Evolutionary conservation across 495 filamentous ascomycete genomes (phyloP), one percentile per base, ranked within the genome.

Genomic region (Lophiotrema nucula): DNA sequence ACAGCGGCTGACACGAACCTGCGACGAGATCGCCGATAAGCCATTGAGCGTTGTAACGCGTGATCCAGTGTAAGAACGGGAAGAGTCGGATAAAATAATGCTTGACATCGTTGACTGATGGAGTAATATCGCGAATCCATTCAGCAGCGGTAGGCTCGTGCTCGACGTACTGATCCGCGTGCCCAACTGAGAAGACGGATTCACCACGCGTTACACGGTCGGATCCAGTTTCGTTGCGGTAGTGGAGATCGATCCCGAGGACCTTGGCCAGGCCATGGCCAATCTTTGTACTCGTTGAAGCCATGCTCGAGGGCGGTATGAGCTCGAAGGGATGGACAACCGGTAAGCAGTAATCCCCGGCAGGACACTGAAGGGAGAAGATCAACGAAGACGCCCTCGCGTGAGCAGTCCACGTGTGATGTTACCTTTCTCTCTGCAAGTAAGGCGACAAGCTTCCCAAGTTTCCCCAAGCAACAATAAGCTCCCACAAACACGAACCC

Each of bases 21-120:
- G 93, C 95, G 45, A 96, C 84, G 39, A 97, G 69, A 73, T 98
- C 93, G 53, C 92, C 92, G 12, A 82, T 62, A 11, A 97, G 73
- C 93, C 93, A 98, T 77, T 88, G 83, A 41, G 83, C 2, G 69
- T 98, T 98, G 71, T 98, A 98, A 41, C 85, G 80, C 10, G 74
- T 73, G 59, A 98, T 93, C 93, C 93, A 98, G 1, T 82, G 78
- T 16, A 88, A 63, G 65, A 97, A 97, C 1, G 93, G 93, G 67
- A 98, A 95, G 10, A 98, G 73, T 15, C 78, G 83, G 31, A 78
- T 64, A 22, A 84, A 43, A 65, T 96, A 97, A 0, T 74, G 61
- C 11, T 65, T 51, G 13, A 87, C 19, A 12, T 87, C 79, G 1
- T 57, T 58, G 5, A 74, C 68, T 6, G 78, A 74, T 0, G 93